These are phyloP conservation scores for Volvox carteri DNA, from an alignment of 163 green algal species.

Conservation along the genomic window DNA sequence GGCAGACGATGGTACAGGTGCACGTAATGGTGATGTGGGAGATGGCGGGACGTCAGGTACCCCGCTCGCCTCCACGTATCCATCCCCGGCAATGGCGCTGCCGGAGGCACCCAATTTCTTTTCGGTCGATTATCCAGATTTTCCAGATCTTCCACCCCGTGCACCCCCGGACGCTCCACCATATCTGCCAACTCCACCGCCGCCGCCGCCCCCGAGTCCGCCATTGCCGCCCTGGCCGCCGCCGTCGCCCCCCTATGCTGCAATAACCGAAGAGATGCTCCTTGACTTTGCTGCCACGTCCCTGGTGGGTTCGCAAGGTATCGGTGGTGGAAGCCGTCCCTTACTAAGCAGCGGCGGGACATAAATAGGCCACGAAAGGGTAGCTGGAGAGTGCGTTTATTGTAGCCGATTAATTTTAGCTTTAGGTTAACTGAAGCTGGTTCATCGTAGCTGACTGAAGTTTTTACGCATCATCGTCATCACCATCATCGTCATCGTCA, in stretches of 20 bases:
- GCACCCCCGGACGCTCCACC: not conserved
- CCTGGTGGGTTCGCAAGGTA: not conserved
- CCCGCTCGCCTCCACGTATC: not conserved
- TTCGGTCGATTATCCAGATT: not conserved
- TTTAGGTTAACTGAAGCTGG: not conserved
- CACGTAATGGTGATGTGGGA: not conserved
- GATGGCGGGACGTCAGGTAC: not conserved
- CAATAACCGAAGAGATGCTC: not conserved
- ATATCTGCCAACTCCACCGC: too few relatives aligned
- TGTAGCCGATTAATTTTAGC: not conserved
- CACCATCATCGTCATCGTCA: too few relatives aligned
- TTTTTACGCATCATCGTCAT: too few relatives aligned
- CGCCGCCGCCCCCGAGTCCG: not conserved
- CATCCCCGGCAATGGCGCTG: too few relatives aligned
- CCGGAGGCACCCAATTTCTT: not conserved
- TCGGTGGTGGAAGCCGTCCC: too few relatives aligned
- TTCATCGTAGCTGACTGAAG: not conserved
- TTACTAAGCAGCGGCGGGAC: not conserved
- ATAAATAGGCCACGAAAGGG: not conserved
- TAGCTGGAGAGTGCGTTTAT: not conserved
- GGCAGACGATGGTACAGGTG: not conserved
- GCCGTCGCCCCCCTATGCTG: not conserved
- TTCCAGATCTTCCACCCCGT: not conserved
- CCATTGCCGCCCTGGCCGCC: not conserved
- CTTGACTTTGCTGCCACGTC: not conserved